Percentiles rank a stretch among this genome's conserved stretches.
Evolutionary conservation across 768 basidiomycete species (phyloP).

Genomic region (Boletus tomentosulus): DNA sequence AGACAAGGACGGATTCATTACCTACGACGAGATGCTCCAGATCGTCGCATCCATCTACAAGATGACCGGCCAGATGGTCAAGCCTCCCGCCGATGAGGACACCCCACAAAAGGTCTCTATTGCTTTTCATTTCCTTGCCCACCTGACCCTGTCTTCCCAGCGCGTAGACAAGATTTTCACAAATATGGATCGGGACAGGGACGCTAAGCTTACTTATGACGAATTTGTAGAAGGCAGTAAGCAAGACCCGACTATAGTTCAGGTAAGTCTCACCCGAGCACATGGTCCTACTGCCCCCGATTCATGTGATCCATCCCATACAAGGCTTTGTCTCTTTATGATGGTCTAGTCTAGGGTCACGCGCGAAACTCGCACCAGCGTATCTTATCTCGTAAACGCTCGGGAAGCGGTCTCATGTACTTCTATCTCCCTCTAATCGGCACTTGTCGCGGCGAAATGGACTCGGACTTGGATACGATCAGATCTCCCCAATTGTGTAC

Average conservation of each 20-base stretch:
- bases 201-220: constrained; percentile 88
- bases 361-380: constrained; percentile 1
- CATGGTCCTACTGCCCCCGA: constrained; percentile 8
- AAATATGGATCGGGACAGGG: constrained; percentile 96
- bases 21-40: constrained; percentile 98
- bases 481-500: constrained; percentile 20
- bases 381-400: constrained; percentile 24
- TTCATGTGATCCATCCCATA: constrained; percentile 18
- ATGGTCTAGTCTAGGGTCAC: constrained; percentile 74
- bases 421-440: constrained; percentile 27
- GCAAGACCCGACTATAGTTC: constrained; percentile 98
- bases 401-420: constrained; percentile 18
- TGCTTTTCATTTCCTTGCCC: constrained; percentile 4
- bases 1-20: constrained; percentile 96
- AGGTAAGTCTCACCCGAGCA: constrained; percentile 48
- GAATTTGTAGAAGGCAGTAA: constrained; percentile 99
- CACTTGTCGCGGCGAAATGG: constrained; percentile 8
- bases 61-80: constrained; percentile 99
- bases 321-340: constrained; percentile 91
- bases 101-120: constrained; percentile 91
- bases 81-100: constrained; percentile 96
- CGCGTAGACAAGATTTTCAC: constrained; percentile 98
- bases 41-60: constrained; percentile 99
- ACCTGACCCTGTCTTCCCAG: constrained; percentile 39
- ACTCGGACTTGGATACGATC: constrained; percentile 17